phyloP scores from a whole-genome alignment of 2,329 filamentous ascomycete genomes.

The Cladosporium cucumerinum region DNA sequence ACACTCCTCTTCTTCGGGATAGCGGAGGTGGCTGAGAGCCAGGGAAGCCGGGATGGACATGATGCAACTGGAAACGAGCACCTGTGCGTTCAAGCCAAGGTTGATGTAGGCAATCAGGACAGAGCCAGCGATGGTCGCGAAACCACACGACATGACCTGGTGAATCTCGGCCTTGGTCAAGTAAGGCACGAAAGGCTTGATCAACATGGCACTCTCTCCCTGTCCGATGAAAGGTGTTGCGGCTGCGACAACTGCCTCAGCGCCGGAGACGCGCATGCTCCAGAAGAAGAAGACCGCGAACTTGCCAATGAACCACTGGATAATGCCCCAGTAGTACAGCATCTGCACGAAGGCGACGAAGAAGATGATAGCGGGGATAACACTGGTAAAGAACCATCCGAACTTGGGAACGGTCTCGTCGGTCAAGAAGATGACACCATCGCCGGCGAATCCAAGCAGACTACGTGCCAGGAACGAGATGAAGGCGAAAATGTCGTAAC shows the following conservation, averaged over 20 bases:
- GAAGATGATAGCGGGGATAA: slow-evolving; percentile 92
- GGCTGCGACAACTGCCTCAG: slow-evolving; percentile 88
- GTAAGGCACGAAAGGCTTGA: slow-evolving; percentile 80
- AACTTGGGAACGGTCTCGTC: slow-evolving; percentile 40
- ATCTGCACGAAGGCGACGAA: slow-evolving; percentile 91
- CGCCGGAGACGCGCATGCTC: slow-evolving; percentile 79
- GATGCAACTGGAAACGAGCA: slow-evolving; percentile 84
- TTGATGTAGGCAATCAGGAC: slow-evolving; percentile 82
- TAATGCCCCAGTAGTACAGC: slow-evolving; percentile 72
- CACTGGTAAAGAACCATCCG: slow-evolving; percentile 74
- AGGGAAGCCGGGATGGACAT: slow-evolving; percentile 94
- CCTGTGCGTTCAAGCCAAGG: slow-evolving; percentile 79
- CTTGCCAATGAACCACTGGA: slow-evolving; percentile 89
- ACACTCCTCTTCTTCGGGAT: slow-evolving; percentile 82
- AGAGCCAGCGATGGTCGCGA: slow-evolving; percentile 86
- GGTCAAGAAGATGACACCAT: slow-evolving; percentile 73
- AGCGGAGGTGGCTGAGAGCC: slow-evolving; percentile 84
- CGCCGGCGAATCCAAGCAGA: slow-evolving; percentile 70
- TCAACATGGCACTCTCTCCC: slow-evolving; percentile 89
- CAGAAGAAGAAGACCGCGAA: slow-evolving; percentile 91
- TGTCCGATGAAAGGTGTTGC: slow-evolving; percentile 93
- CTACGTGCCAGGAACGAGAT: slow-evolving; percentile 70
- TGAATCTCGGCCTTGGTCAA: slow-evolving; percentile 85
- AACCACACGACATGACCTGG: slow-evolving; percentile 89
- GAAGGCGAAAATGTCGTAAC: slow-evolving; percentile 88